Conservation (phyloP, 1,284 basidiomycete species). For the Irpex rosettiformis region DNA sequence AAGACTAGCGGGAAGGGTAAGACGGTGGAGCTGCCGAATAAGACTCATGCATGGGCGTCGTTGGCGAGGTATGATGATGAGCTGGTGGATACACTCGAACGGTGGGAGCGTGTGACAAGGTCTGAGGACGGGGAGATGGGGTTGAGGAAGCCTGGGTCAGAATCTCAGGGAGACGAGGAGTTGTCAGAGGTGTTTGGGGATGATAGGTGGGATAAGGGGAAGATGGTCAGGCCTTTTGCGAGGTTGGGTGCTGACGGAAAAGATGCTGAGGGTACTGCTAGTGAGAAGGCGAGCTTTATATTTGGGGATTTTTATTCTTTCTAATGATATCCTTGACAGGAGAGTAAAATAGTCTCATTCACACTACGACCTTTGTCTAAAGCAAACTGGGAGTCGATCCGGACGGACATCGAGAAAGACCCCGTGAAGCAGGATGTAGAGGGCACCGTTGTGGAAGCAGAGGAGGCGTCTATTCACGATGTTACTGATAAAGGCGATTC, state of each 20-base stretch:
- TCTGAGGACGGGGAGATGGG: constrained; percentile 39
- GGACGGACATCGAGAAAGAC: constrained; percentile 31
- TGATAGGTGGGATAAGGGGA: constrained; percentile 63
- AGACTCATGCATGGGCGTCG: constrained; percentile 65
- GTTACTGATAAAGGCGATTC: constrained; percentile 27
- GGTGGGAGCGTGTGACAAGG: constrained; percentile 55
- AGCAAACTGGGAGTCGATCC: constrained; percentile 41
- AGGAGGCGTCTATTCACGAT: constrained; percentile 42
- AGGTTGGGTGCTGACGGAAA: constrained; percentile 45
- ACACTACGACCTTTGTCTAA: constrained; percentile 42
- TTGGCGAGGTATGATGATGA: constrained; percentile 75
- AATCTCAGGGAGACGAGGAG: constrained; percentile 33
- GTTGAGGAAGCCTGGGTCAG: constrained; percentile 33
- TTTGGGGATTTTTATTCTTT: neutral
- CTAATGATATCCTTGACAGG: constrained; percentile 23
- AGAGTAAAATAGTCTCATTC: constrained; percentile 39
- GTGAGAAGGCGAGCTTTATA: constrained; percentile 12
- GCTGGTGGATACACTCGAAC: constrained; percentile 57
- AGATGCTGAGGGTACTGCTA: constrained; percentile 27
- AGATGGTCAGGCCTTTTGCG: constrained; percentile 78
- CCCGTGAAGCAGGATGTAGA: constrained; percentile 16
- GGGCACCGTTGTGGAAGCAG: constrained; percentile 29
- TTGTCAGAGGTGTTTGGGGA: constrained; percentile 44
- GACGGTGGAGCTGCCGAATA: constrained; percentile 21
- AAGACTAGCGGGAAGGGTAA: constrained; percentile 34